Evolutionary conservation across 257 asterid species (phyloP).

Genomic region (Nicotiana otophora): DNA sequence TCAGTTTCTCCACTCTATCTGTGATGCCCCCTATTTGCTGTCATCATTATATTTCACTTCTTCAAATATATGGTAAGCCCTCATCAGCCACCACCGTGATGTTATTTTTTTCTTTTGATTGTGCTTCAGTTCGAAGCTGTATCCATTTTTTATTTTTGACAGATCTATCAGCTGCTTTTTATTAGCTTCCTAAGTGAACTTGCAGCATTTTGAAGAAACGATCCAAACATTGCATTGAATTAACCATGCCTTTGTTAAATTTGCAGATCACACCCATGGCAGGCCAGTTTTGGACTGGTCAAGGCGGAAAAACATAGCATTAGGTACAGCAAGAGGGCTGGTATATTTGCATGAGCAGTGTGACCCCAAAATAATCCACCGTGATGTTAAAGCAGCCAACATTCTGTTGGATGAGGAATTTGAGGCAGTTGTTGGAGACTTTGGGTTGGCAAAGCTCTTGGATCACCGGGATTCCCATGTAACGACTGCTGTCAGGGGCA

Average conservation of each 20-base stretch:
- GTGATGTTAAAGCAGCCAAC: constrained; percentile 41
- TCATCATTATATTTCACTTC: not conserved
- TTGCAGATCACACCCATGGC: constrained; percentile 11
- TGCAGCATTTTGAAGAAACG: not conserved
- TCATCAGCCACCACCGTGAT: not conserved
- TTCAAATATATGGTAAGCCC: not conserved
- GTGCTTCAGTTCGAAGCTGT: not conserved
- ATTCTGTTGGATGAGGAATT: constrained; percentile 24
- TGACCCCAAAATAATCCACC: constrained; percentile 34
- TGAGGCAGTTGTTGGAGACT: constrained; percentile 35
- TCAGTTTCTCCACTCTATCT: not conserved
- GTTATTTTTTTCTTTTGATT: not conserved
- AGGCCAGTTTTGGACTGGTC: constrained; percentile 26
- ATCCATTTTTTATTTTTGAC: not conserved
- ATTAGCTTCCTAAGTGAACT: not conserved
- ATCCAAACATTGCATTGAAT: not conserved
- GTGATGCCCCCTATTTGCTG: not conserved
- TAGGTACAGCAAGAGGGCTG: constrained; percentile 36
- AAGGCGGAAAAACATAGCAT: constrained; percentile 24
- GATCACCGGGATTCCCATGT: constrained; percentile 33
- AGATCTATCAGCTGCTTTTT: not conserved
- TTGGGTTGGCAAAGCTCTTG: constrained; percentile 32
- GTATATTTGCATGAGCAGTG: constrained; percentile 32
- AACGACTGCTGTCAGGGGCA: constrained; percentile 36
- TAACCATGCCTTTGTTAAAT: not conserved